phyloP scores from a whole-genome alignment of 1,139 yeast species.

The Geotrichum cucujoidarum region DNA sequence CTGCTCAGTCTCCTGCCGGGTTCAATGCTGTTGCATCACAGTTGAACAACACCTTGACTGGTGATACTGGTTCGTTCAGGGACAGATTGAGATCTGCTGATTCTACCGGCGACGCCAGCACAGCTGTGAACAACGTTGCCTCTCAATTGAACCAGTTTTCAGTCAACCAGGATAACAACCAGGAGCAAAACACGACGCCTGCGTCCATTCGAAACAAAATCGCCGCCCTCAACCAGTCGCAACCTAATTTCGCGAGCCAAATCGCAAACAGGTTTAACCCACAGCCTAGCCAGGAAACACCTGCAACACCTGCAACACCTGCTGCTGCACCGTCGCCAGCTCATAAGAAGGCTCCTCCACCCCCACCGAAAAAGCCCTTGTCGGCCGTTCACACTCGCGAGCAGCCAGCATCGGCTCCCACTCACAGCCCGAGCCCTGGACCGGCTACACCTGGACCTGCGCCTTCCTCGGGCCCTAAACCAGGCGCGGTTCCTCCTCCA shows the following conservation, averaged over 20 bases:
- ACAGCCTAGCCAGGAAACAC: no score
- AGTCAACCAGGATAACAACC: not conserved
- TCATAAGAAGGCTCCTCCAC: constrained; percentile 34
- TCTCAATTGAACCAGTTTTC: not conserved
- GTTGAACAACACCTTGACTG: not conserved
- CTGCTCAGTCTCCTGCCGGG: not conserved
- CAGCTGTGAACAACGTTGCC: not conserved
- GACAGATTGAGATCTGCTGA: constrained; percentile 10
- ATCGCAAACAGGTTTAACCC: constrained; percentile 18
- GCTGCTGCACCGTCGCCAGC: constrained; percentile 17
- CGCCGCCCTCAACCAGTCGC: constrained; percentile 11
- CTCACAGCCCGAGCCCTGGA: constrained; percentile 3
- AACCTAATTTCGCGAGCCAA: constrained; percentile 18
- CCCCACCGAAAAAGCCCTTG: constrained; percentile 28
- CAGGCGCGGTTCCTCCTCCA: constrained; percentile 27
- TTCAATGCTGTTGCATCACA: constrained; percentile 8
- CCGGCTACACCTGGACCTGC: constrained; percentile 12
- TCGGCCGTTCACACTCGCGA: not conserved
- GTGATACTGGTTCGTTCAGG: constrained; percentile 10
- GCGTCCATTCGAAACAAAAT: constrained; percentile 4
- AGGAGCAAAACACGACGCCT: not conserved
- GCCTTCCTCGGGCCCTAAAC: not conserved
- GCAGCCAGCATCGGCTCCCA: constrained; percentile 8
- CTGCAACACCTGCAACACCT: constrained; percentile 9
- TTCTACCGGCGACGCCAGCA: not conserved